These are phyloP conservation scores for Isabelozyma heimii DNA, from an alignment of 805 yeast species.

Conservation along the genomic window DNA sequence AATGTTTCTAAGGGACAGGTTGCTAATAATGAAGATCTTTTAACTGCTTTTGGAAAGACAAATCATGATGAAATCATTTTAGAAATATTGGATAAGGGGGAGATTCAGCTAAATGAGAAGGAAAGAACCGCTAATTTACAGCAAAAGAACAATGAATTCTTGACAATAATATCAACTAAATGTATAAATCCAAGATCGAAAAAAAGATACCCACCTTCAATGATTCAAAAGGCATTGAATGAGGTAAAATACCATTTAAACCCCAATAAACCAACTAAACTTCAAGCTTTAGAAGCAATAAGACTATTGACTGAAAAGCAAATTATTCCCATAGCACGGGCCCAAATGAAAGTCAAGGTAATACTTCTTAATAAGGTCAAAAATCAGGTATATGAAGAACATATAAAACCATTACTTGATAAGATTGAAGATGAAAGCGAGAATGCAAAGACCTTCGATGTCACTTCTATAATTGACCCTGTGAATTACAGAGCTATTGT, in stretches of 20 bases:
- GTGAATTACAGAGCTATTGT: conserved; percentile 72
- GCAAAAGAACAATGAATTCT: conserved; percentile 76
- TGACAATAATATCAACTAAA: conserved; percentile 80
- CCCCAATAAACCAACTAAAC: conserved; percentile 72
- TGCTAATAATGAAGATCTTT: conserved; percentile 82
- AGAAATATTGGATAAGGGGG: conserved; percentile 87
- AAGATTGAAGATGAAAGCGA: conserved; percentile 43
- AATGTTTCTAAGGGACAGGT: conserved; percentile 94
- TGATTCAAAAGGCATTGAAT: conserved; percentile 82
- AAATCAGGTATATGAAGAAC: conserved; percentile 31
- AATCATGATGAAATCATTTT: conserved; percentile 71
- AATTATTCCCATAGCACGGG: conserved; percentile 89
- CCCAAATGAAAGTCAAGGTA: conserved; percentile 85
- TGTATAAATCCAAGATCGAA: conserved; percentile 88
- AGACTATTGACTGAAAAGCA: conserved; percentile 72
- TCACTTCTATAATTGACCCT: conserved; percentile 77
- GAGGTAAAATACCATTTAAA: conserved; percentile 78
- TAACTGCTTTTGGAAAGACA: conserved; percentile 69
- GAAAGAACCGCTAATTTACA: conserved; percentile 76
- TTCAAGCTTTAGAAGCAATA: conserved; percentile 90
- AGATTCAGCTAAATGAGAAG: conserved; percentile 89
- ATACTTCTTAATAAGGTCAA: conserved; percentile 54
- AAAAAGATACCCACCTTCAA: conserved; percentile 90
- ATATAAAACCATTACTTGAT: conserved; percentile 33
- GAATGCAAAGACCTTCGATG: conserved; percentile 45